phyloP scores from a whole-genome alignment of 2,329 filamentous ascomycete species.

The Septoria petroselini region DNA sequence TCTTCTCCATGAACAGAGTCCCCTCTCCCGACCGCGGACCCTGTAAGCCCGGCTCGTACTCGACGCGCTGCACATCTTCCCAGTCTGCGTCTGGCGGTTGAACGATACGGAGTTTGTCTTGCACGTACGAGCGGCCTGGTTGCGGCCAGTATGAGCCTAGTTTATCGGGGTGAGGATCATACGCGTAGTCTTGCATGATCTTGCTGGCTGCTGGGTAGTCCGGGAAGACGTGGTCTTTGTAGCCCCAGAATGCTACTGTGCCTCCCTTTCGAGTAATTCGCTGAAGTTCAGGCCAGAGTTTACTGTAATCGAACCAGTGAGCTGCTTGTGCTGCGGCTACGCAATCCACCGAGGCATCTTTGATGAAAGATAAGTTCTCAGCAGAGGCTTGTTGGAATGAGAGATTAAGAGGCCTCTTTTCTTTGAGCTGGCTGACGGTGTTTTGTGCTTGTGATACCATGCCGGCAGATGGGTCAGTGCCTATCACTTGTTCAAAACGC shows the following conservation, averaged over 20 bases:
- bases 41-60: conserved; percentile 55
- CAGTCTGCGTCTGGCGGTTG: conserved; percentile 53
- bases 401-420: conserved; percentile 41
- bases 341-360: conserved; percentile 52
- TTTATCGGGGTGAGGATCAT: conserved; percentile 48
- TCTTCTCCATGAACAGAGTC: conserved; percentile 53
- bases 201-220: conserved; percentile 52
- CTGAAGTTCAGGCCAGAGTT: conserved; percentile 55
- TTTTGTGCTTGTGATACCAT: conserved; percentile 49
- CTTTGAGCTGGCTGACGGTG: conserved; percentile 16
- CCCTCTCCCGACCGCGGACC: conserved; percentile 43
- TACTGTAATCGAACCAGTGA: conserved; percentile 63
- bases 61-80: conserved; percentile 52
- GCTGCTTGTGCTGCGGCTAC: conserved; percentile 56
- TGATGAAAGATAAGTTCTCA: conserved; percentile 52
- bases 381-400: conserved; percentile 51
- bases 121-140: conserved; percentile 56
- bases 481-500: conserved; percentile 53
- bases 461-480: conserved; percentile 55
- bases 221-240: conserved; percentile 61
- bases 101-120: conserved; percentile 52
- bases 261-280: conserved; percentile 55
- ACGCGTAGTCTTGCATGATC: conserved; percentile 56
- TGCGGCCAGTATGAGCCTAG: conserved; percentile 62
- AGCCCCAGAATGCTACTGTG: conserved; percentile 64